These are phyloP conservation scores for Pythium brassicae DNA, from an alignment of 352 stramenopile genomes.

Conservation along the genomic window DNA sequence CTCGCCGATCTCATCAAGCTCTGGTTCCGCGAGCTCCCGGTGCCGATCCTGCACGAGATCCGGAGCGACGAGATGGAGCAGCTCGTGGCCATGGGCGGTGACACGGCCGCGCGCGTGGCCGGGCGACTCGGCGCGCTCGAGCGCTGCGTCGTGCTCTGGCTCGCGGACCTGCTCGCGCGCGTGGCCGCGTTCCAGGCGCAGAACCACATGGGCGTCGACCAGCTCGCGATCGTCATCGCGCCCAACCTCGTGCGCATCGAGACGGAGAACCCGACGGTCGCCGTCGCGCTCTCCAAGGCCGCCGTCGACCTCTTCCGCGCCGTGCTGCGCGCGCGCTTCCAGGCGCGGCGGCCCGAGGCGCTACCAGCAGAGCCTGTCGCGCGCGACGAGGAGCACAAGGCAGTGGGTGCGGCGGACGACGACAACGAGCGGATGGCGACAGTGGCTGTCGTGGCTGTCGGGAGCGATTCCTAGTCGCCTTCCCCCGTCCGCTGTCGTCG, in stretches of 20 bases:
- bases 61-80: slow-evolving; percentile 65
- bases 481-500: too few species aligned
- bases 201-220: slow-evolving; percentile 89
- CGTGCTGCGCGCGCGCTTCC: slow-evolving; percentile 38
- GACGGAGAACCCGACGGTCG: slow-evolving; percentile 82
- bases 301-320: slow-evolving; percentile 72
- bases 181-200: slow-evolving; percentile 64
- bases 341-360: slow-evolving; percentile 13
- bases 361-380: too few species aligned
- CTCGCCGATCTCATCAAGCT: slow-evolving; percentile 88
- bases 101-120: slow-evolving; percentile 36
- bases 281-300: slow-evolving; percentile 80
- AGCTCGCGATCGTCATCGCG: slow-evolving; percentile 87
- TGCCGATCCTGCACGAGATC: slow-evolving; percentile 81
- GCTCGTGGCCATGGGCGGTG: slow-evolving; percentile 15
- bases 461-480: too few species aligned
- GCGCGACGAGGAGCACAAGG: not conserved
- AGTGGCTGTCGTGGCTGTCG: too few species aligned
- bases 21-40: slow-evolving; percentile 84
- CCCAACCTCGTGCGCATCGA: slow-evolving; percentile 88
- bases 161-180: slow-evolving; percentile 72
- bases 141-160: slow-evolving; percentile 67
- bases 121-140: slow-evolving; percentile 46
- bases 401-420: not conserved
- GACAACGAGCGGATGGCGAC: not conserved